Evolutionary conservation across 192 early-diverging fungal genomes (phyloP), one percentile per base, ranked within the genome.

Genomic region (Rhizoclosmatium sp.): DNA sequence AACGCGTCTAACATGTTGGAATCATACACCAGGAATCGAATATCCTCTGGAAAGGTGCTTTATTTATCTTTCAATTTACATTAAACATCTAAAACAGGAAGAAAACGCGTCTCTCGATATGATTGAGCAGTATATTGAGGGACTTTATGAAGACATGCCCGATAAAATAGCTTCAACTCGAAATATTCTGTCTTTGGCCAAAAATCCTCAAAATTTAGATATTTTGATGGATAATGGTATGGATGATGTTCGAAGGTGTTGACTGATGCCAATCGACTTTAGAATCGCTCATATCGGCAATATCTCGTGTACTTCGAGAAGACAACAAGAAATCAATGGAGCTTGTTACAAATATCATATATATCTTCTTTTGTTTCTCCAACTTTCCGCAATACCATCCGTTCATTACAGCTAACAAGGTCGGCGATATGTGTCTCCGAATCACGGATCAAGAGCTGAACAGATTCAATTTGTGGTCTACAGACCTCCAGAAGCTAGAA

Each of bases 361-460:
- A 80, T 74, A 85, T 89, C 23, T 91, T 91, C 71, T 90, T 83
- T 77, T 87, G 82, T 70, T 88, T 91, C 65, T 90, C 89, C 1
- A 84, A 87, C 48, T 88, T 86, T 77, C 80, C 88, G 1, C 78
- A 86, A 46, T 91, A 82, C 71, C 89, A 90, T 49, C 65, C 77
- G 2, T 69, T 88, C 14, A 87, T 91, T 60, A 90, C 89, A 9
- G 75, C 85, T 2, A 84, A 91, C 78, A 91, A 91, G 70, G 76
- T 91, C 47, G 89, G 89, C 1, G 89, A 91, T 69, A 88, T 89
- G 86, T 91, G 89, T 74, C 54, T 91, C 21, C 67, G 79, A 44
- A 82, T 88, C 1, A 78, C 83, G 1, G 88, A 91, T 40, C 81
- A 82, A 72, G 89, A 90, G 65, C 49, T 87, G 47, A 79, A 65